Base-by-base conservation (phyloP, 192 early-diverging fungal species). In the Spinellus fusiger region DNA sequence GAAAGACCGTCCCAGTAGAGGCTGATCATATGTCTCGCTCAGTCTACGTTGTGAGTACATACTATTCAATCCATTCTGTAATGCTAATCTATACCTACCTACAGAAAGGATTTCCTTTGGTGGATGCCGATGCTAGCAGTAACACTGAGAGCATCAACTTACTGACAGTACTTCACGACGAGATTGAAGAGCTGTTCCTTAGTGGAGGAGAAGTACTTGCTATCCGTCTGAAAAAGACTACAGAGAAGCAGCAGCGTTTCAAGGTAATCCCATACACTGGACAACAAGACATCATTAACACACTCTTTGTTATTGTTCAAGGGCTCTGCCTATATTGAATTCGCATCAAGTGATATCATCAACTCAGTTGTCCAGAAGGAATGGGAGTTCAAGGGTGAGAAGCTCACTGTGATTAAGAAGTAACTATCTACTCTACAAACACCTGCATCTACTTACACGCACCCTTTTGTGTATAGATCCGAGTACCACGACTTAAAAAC, bases 301-400 rank as follows among this genome's bases (percentile, higher is more conserved):
- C 2, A 29, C 8, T 27, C 73, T 59, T 61, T 10, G 7, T 49
- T 22, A n/a, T 20, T 28, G 20, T 31, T 29, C 18, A 29, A 18
- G 77, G 79, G 77, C 32, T 71, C 70, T 2, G 79, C 75, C n/a
- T 81, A 74, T 69, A 65, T 84, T 26, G 77, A 84, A 64, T 84
- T 74, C 46, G 56, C 69, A 9, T 61, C 66, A 20, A 61, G 69
- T 40, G 77, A 80, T 29, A 77, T 77, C 38, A 71, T 79, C 44
- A 74, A 77, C 34, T 77, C 74, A 70, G 68, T 73, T 28, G 71
- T 69, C 23, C 65, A 69, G 20, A 73, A 60, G 62, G 65, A 73
- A 13, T 49, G 80, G 51, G 33, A 73, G 28, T 79, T 68, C 56
- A 65, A 79, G 0, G 77, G 66, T 29, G 49, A 62, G 48, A 69